A percentile compares a stretch with the other conserved stretches of the same genome.
These are phyloP conservation scores for Periconia digitata DNA, from an alignment of 2,329 filamentous ascomycete genomes.

Conservation along the genomic window DNA sequence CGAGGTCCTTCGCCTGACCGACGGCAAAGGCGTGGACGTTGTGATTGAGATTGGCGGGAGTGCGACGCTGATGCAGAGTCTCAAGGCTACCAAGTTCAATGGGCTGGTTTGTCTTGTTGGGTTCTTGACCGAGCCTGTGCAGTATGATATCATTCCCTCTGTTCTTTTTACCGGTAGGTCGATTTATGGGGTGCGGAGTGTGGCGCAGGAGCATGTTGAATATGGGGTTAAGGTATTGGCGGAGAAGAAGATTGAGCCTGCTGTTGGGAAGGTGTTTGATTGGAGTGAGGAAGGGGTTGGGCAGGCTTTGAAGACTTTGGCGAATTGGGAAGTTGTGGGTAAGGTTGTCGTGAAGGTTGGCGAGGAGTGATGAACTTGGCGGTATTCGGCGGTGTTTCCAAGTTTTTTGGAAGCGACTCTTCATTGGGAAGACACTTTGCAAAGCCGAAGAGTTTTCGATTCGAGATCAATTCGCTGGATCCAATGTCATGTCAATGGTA, in stretches of 20 bases:
- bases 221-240: neutral
- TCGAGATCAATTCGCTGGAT: too few species aligned
- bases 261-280: neutral
- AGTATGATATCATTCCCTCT: neutral
- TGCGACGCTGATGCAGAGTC: slow-evolving; percentile 42
- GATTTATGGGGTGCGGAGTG: neutral
- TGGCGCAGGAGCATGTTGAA: neutral
- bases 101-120: slow-evolving; percentile 52
- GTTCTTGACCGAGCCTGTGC: slow-evolving; percentile 25
- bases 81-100: slow-evolving; percentile 47
- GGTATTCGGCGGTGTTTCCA: too few species aligned
- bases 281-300: neutral
- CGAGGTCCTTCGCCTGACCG: slow-evolving; percentile 49
- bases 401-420: too few species aligned
- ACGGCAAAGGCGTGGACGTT: slow-evolving; percentile 48
- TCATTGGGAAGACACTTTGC: too few species aligned
- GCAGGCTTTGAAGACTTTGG: neutral
- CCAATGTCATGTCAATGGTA: too few species aligned
- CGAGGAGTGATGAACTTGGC: too few species aligned
- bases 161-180: neutral
- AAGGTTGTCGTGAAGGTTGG: slow-evolving; percentile 2
- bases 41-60: slow-evolving; percentile 48
- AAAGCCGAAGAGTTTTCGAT: too few species aligned
- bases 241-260: neutral
- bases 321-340: neutral